phyloP scores from a whole-genome alignment of 352 stramenopile genomes.

The Elongisporangium undulatum region DNA sequence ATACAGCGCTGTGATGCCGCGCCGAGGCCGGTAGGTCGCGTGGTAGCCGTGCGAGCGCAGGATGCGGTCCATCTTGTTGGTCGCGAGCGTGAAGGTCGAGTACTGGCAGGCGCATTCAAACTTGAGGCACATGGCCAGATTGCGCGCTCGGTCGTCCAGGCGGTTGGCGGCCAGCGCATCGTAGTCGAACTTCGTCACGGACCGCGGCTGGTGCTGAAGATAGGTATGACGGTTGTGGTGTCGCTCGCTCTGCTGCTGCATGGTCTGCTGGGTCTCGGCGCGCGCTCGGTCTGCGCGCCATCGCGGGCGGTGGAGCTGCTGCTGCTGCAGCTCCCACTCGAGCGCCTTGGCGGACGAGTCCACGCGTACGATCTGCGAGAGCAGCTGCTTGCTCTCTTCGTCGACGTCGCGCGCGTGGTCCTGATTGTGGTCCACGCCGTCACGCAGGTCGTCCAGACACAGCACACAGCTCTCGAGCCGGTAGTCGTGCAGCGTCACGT shows the following conservation, averaged over 20 bases:
- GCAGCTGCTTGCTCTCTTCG: constrained; percentile 10
- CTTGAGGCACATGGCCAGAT: constrained; percentile 63
- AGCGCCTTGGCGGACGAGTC: constrained; percentile 12
- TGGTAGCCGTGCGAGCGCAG: constrained; percentile 43
- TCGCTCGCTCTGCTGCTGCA: constrained; percentile 1
- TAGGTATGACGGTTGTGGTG: background rate
- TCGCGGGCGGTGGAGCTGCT: constrained; percentile 10
- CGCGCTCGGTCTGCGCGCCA: constrained; percentile 3
- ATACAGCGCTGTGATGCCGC: constrained; percentile 45
- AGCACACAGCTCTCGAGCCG: constrained; percentile 49
- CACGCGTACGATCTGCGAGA: constrained; percentile 8
- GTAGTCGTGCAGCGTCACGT: constrained; percentile 28
- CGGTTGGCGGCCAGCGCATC: constrained; percentile 69
- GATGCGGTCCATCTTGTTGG: constrained; percentile 61
- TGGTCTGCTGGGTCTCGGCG: background rate
- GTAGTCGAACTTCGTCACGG: constrained; percentile 14
- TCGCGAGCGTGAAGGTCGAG: constrained; percentile 46
- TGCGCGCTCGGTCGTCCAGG: constrained; percentile 60
- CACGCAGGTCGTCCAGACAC: constrained; percentile 36
- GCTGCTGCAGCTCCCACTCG: constrained; percentile 19
- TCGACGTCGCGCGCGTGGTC: background rate
- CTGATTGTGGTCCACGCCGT: background rate
- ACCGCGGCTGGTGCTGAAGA: constrained; percentile 1
- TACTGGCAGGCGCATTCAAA: constrained; percentile 74
- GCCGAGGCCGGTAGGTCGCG: constrained; percentile 35